Evolutionary conservation across 2,329 filamentous ascomycete species (phyloP), one percentile per base, ranked within the genome.

Genomic region (Epichloe sibirici): DNA sequence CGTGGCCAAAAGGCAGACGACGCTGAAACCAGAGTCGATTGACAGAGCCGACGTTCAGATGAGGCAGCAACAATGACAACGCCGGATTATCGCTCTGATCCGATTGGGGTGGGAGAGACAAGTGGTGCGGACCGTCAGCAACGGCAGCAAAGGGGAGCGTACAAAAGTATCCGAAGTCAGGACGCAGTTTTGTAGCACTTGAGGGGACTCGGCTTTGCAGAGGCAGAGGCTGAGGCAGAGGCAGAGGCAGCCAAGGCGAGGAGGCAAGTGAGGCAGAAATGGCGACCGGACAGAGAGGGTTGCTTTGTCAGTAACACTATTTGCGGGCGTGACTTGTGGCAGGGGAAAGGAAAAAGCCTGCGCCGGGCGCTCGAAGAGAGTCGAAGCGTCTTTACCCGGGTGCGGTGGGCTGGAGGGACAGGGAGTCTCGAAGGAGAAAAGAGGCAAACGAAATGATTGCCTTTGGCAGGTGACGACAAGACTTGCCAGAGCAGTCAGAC

Each of bases 251-350:
- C 21, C 38, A n/a, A 45, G 39, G 35, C 37, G 35, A 46, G 52
- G 35, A 46, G 52, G 48, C 48, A 45, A 43, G 39, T 7, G 48
- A 51, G 48, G 48, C 37, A 48, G 40, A 48, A 51, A 34, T 31
- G 45, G 52, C 52, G 44, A 39, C 48, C 49, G 38, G 37, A 46
- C 43, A 47, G n/a, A 46, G 31, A 43, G 21, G 28, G 45, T 31
- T 31, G 35, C 48, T 47, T 48, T 51, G 48, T 51, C 52, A 53
- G 52, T 53, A 51, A 53, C 38, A 48, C 44, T 45, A 51, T 48
- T 43, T 51, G 7, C 23, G 5, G 47, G 44, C 28, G 48, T 44
- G 38, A 45, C 15, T 42, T 48, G 21, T 51, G 48, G 31, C 47
- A 51, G 44, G 12, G 23, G 34, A 42, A 46, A 49, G 28, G 31